A percentile compares a stretch with the other conserved stretches of the same genome.
phyloP scores from a whole-genome alignment of 108 stramenopile species.

The Nannochloropsis oceanica region DNA sequence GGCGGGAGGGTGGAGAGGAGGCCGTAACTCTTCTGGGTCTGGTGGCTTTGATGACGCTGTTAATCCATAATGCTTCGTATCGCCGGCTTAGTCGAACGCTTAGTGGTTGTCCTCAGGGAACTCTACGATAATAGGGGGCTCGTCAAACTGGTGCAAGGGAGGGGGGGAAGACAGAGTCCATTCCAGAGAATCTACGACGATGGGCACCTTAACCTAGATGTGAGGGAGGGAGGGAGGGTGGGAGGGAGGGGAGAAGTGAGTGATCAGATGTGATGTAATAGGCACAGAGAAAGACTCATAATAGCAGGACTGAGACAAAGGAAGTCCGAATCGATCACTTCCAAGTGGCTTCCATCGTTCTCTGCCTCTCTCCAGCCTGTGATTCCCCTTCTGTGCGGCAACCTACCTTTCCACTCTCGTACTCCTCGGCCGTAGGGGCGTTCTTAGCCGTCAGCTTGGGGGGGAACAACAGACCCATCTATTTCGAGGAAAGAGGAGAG shows the following conservation, averaged over 20 bases:
- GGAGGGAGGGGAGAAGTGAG: neutral
- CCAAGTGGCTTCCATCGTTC: neutral
- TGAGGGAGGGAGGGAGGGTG: neutral
- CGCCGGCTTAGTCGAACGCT: too few species aligned
- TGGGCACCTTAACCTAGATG: slow-evolving; percentile 2
- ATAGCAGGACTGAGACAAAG: neutral
- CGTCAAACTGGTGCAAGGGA: slow-evolving; percentile 91
- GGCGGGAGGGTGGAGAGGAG: too few species aligned
- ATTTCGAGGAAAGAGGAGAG: neutral
- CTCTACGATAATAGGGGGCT: slow-evolving; percentile 91
- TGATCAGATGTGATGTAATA: too few species aligned
- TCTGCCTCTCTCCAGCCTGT: too few species aligned
- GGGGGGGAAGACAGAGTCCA: slow-evolving; percentile 83
- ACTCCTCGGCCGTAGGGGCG: neutral
- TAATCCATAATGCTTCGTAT: too few species aligned
- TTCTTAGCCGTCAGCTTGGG: neutral
- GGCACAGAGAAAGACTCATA: too few species aligned
- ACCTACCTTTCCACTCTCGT: neutral
- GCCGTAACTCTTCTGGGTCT: too few species aligned
- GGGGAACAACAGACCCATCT: neutral
- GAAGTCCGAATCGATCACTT: neutral
- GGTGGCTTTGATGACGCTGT: too few species aligned
- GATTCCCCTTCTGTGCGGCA: neutral
- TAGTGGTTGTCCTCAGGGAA: slow-evolving; percentile 3
- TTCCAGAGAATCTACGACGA: slow-evolving; percentile 65